Evolutionary conservation across 371 early-diverging fungal genomes (phyloP), one percentile per base, ranked within the genome.

Genomic region (Phascolomyces articulosus): DNA sequence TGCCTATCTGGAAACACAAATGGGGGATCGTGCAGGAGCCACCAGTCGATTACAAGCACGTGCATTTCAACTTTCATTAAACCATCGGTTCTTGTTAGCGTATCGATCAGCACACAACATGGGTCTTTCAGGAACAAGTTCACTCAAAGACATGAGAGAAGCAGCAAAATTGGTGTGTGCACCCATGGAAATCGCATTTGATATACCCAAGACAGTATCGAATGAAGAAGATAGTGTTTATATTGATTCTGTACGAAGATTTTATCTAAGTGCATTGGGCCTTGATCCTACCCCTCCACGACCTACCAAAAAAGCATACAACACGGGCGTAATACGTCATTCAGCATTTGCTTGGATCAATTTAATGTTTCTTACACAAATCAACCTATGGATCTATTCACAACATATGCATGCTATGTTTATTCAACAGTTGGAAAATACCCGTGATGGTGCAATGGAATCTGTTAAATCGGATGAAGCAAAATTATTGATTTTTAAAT

Each of bases 341-440:
- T 58, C 64, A 4, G 27, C 70, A 2, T 72, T 69, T 69, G 67
- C 66, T 20, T 76, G 77, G 77, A 76, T 76, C 51, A 76, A 72
- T 58, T 55, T 73, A 26, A 44, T 76, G 20, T 66, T 71, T 28
- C 62, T 76, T n/a, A 72, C 69, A 9, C 60, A 68, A 24, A 68
- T 76, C 55, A 65, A 65, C 49, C 41, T 61, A 23, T 72, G 69
- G 65, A 31, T 68, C 13, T 64, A 65, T 40, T 56, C 65, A 21
- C 44, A 68, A 57, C 54, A 23, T 24, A 34, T 62, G 47, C 55
- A 69, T 26, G 56, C 54, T 27, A 62, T 53, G 11, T 48, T 70
- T 40, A 26, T 49, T 3, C 55, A 56, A 4, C 66, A 70, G 8
- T 29, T 66, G 41, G 21, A 55, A 4, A 64, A 41, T 40, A 58